Evolutionary conservation across 2,329 filamentous ascomycete genomes (phyloP).

Genomic region (Periconia digitata): DNA sequence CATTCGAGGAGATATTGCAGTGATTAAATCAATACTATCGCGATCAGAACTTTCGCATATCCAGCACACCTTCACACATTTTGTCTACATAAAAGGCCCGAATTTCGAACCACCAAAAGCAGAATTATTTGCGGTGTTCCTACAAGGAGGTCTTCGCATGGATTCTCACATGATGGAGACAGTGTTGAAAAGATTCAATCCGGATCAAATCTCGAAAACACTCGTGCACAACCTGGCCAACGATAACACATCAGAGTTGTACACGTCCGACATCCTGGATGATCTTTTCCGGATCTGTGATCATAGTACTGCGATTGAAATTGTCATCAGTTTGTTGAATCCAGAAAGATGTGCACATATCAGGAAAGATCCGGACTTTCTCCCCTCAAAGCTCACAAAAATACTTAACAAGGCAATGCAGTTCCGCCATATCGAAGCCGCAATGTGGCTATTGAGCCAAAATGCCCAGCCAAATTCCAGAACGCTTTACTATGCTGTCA

Average conservation of each 20-base stretch:
- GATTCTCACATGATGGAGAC: too few relatives aligned
- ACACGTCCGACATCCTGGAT: neutral
- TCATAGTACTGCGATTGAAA: neutral
- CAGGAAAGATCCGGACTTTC: neutral
- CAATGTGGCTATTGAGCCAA: neutral
- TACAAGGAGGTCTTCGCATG: neutral
- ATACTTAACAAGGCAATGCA: neutral
- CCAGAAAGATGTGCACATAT: neutral
- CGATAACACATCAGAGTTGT: neutral
- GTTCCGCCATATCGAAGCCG: slow-evolving; percentile 1
- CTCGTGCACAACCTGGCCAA: neutral
- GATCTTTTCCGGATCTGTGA: neutral
- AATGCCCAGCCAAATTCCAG: neutral
- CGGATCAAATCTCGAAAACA: neutral
- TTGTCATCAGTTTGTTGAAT: neutral
- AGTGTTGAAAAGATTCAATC: neutral
- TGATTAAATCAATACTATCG: neutral
- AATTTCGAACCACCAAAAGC: neutral
- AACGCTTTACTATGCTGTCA: neutral
- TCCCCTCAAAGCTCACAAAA: neutral
- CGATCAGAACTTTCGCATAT: neutral
- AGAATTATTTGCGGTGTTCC: neutral
- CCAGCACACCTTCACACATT: neutral
- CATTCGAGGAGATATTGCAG: neutral
- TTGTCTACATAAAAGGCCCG: neutral